phyloP scores from a whole-genome alignment of 2,329 filamentous ascomycete genomes.

The Penicillium freii region DNA sequence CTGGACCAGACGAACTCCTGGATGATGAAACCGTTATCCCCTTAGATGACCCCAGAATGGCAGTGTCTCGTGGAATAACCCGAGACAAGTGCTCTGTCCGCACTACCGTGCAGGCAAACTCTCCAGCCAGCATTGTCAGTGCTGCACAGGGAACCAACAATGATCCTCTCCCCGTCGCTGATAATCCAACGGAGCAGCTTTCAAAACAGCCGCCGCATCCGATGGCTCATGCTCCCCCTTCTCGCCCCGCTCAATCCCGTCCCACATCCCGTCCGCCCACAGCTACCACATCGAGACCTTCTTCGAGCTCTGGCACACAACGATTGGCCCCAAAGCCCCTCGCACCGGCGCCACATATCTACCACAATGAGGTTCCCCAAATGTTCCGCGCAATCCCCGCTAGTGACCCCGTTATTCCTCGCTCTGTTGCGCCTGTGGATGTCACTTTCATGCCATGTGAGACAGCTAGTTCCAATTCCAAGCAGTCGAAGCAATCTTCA shows the following conservation, averaged over 20 bases:
- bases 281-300: conserved; percentile 34
- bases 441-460: conserved; percentile 45
- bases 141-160: conserved; percentile 20
- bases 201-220: conserved; percentile 22
- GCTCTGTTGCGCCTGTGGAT: conserved; percentile 40
- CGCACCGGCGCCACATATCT: conserved; percentile 39
- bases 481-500: conserved; percentile 24
- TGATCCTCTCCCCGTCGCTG: conserved; percentile 22
- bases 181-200: conserved; percentile 19
- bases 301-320: conserved; percentile 38
- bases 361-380: conserved; percentile 35
- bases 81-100: conserved; percentile 25
- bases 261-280: neutral
- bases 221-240: conserved; percentile 29
- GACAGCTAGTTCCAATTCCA: neutral
- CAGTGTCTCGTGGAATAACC: conserved; percentile 17
- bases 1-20: conserved; percentile 67
- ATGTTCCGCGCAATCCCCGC: conserved; percentile 41
- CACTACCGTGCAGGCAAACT: conserved; percentile 26
- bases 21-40: conserved; percentile 54
- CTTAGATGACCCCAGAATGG: conserved; percentile 25
- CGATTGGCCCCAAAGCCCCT: conserved; percentile 36
- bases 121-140: conserved; percentile 25
- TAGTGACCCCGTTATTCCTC: conserved; percentile 50
- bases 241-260: neutral